A percentile compares a stretch with the other conserved stretches of the same genome.
Conservation (phyloP, 1,284 basidiomycete species). For the Chalciporus sp. region DNA sequence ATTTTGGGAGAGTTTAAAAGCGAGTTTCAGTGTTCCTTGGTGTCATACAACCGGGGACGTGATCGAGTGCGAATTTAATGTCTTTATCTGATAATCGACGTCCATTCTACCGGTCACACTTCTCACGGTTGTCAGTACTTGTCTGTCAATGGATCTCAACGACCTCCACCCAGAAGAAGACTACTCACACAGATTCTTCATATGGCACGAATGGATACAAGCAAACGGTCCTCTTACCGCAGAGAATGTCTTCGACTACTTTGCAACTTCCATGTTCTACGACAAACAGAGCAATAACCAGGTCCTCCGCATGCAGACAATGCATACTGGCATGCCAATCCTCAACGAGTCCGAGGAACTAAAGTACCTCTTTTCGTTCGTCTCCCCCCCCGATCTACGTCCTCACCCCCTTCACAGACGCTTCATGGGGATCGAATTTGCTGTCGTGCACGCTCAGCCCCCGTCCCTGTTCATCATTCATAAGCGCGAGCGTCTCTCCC, state of each 20-base stretch:
- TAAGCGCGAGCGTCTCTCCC: constrained; percentile 78
- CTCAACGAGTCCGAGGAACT: constrained; percentile 80
- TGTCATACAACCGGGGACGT: too few species aligned
- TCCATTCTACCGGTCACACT: background rate
- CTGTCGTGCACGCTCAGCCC: constrained; percentile 73
- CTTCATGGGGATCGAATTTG: constrained; percentile 83
- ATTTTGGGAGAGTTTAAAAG: too few species aligned
- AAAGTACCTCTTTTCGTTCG: constrained; percentile 48
- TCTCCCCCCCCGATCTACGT: background rate
- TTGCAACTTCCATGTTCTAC: constrained; percentile 84
- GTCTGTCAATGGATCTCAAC: constrained; percentile 59
- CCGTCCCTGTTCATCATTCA: constrained; percentile 85
- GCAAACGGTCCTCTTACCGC: constrained; percentile 74
- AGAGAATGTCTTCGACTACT: constrained; percentile 84
- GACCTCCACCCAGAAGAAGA: constrained; percentile 79
- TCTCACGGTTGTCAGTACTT: too few species aligned
- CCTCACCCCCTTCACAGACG: constrained; percentile 48
- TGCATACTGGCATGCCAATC: constrained; percentile 71
- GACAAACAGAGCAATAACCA: constrained; percentile 90
- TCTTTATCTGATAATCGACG: background rate
- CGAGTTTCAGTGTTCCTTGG: too few species aligned
- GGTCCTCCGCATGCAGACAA: constrained; percentile 86
- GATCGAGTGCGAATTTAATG: too few species aligned
- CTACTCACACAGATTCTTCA: constrained; percentile 78
- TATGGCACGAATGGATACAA: constrained; percentile 86